These are phyloP conservation scores for Phytomonas sp. DNA, from an alignment of 208 protist species.

Conservation along the genomic window DNA sequence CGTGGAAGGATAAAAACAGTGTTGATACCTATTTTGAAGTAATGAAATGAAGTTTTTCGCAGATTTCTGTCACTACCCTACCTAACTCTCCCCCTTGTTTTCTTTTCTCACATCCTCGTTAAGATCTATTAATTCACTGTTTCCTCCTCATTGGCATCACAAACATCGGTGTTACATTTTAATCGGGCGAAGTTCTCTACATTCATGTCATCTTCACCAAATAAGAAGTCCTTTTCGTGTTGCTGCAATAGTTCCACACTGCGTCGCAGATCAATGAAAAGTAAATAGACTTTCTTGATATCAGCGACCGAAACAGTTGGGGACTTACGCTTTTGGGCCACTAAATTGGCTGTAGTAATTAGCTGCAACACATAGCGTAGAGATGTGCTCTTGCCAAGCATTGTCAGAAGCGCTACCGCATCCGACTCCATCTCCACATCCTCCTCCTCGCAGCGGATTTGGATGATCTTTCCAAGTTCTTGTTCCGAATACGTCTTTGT, in stretches of 20 bases:
- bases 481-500: conserved; percentile 94
- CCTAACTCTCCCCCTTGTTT: not conserved
- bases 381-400: conserved; percentile 94
- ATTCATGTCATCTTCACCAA: conserved; percentile 79
- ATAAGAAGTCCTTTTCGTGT: conserved; percentile 89
- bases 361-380: conserved; percentile 99
- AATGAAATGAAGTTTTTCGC: not conserved
- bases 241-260: conserved; percentile 86
- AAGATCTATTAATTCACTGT: conserved; percentile 13
- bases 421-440: conserved; percentile 97
- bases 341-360: conserved; percentile 96
- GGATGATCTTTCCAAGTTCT: conserved; percentile 96
- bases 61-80: not conserved
- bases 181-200: conserved; percentile 49
- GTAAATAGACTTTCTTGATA: conserved; percentile 94
- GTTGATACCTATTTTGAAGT: not conserved
- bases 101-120: not conserved
- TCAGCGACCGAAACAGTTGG: conserved; percentile 93
- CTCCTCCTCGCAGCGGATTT: conserved; percentile 98
- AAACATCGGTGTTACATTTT: conserved; percentile 15
- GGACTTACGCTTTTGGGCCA: conserved; percentile 91
- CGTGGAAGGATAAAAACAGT: conserved; percentile 10
- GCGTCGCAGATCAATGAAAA: conserved; percentile 97
- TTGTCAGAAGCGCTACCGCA: conserved; percentile 93
- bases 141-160: conserved; percentile 40